phyloP scores from a whole-genome alignment of 495 filamentous ascomycete genomes.

The Lentithecium fluviatile region DNA sequence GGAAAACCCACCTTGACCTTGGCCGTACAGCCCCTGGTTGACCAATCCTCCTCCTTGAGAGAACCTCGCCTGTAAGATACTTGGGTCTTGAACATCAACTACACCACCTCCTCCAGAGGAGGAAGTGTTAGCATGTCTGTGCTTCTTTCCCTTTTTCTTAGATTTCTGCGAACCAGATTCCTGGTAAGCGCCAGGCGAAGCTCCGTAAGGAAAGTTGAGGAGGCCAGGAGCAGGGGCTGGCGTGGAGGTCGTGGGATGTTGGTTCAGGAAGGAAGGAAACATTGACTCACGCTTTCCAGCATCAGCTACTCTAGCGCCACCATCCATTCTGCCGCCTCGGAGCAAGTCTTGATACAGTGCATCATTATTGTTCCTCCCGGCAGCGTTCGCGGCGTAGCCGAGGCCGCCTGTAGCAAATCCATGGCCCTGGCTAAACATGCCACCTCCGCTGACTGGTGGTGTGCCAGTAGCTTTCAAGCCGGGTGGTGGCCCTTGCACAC shows the following conservation, averaged over 20 bases:
- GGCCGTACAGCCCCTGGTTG: constrained; percentile 86
- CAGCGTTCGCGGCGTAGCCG: constrained; percentile 63
- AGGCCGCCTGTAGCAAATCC: constrained; percentile 69
- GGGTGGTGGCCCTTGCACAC: constrained; percentile 88
- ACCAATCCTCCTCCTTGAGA: constrained; percentile 73
- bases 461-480: constrained; percentile 93
- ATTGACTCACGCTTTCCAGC: constrained; percentile 91
- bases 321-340: constrained; percentile 54
- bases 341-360: constrained; percentile 80
- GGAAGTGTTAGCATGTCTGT: constrained; percentile 99
- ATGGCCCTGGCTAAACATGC: constrained; percentile 74
- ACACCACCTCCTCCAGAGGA: constrained; percentile 94
- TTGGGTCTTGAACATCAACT: constrained; percentile 99
- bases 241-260: constrained; percentile 75
- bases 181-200: constrained; percentile 77
- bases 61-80: constrained; percentile 97
- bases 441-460: constrained; percentile 74
- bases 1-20: constrained; percentile 99
- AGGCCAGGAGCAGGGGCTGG: constrained; percentile 85
- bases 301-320: constrained; percentile 66
- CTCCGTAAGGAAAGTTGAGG: constrained; percentile 83
- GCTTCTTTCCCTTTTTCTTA: constrained; percentile 99
- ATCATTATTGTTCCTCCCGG: constrained; percentile 68
- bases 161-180: constrained; percentile 85
- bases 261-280: constrained; percentile 79